These are phyloP conservation scores for Penicillium bovifimosum DNA, from an alignment of 495 filamentous ascomycete genomes.

Conservation along the genomic window DNA sequence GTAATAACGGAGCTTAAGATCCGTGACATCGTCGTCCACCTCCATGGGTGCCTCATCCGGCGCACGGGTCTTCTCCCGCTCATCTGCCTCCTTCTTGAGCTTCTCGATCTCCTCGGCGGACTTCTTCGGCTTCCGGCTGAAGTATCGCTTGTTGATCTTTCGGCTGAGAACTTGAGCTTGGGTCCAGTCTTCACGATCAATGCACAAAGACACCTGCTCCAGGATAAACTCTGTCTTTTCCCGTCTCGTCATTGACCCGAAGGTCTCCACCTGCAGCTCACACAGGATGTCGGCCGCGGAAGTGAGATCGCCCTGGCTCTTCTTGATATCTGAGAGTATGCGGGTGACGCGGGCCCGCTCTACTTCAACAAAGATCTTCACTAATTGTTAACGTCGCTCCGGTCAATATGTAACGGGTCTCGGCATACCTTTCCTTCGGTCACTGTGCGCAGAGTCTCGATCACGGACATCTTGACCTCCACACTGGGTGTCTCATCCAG, in stretches of 20 bases:
- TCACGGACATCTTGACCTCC: constrained; percentile 85
- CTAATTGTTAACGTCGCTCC: constrained; percentile 2
- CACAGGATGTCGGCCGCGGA: constrained; percentile 89
- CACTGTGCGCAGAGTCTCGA: constrained; percentile 91
- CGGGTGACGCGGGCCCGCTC: constrained; percentile 92
- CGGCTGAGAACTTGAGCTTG: constrained; percentile 90
- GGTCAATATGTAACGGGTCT: background rate
- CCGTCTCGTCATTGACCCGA: constrained; percentile 92
- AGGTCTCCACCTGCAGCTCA: constrained; percentile 97
- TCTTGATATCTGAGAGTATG: constrained; percentile 95
- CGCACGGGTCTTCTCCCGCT: constrained; percentile 64
- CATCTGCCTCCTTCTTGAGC: constrained; percentile 76
- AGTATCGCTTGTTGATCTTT: constrained; percentile 94
- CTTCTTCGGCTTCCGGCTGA: constrained; percentile 84
- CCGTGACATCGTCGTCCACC: constrained; percentile 84
- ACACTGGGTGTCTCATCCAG: constrained; percentile 72
- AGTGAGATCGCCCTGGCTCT: constrained; percentile 82
- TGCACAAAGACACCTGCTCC: constrained; percentile 89
- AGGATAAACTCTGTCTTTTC: constrained; percentile 99
- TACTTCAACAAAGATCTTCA: constrained; percentile 94
- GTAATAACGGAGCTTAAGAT: constrained; percentile 93
- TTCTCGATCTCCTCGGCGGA: constrained; percentile 80
- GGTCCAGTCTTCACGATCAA: constrained; percentile 92
- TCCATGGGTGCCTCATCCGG: constrained; percentile 70
- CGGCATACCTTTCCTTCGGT: constrained; percentile 85